These are phyloP conservation scores for Amphibolis antarctica DNA, from an alignment of 106 monocot genomes.

Conservation along the genomic window DNA sequence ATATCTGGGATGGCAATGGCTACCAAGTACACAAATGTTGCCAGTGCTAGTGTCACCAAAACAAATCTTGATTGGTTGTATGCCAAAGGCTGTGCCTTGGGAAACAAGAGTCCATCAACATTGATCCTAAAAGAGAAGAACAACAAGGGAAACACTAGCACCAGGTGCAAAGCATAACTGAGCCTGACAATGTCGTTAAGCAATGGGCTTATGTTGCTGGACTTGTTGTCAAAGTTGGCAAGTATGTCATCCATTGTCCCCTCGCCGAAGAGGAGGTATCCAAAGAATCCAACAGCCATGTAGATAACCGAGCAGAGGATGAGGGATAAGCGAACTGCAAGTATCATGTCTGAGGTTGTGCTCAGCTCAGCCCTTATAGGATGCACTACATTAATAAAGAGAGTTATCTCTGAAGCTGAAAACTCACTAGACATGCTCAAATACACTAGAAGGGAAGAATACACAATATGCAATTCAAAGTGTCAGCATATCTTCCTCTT, in stretches of 20 bases:
- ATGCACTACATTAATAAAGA: constrained; percentile 43
- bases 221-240: constrained; percentile 58
- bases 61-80: constrained; percentile 34
- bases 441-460: too few relatives aligned
- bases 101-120: constrained; percentile 62
- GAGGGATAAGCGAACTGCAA: constrained; percentile 63
- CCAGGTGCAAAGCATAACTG: constrained; percentile 80
- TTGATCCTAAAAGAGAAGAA: constrained; percentile 74
- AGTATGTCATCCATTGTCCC: constrained; percentile 76
- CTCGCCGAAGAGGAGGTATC: constrained; percentile 86
- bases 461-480: too few relatives aligned
- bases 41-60: constrained; percentile 29
- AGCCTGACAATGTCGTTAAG: constrained; percentile 56
- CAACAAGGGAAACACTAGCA: constrained; percentile 76
- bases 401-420: too few relatives aligned
- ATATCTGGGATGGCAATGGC: constrained; percentile 79
- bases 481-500: too few relatives aligned
- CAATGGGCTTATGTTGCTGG: constrained; percentile 25
- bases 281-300: constrained; percentile 48
- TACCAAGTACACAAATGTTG: constrained; percentile 39
- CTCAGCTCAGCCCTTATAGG: constrained; percentile 60
- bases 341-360: constrained; percentile 55
- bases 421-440: too few relatives aligned
- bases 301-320: constrained; percentile 71
- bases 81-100: constrained; percentile 17